These are phyloP conservation scores for Emergomyces orientalis DNA, from an alignment of 2,329 filamentous ascomycete genomes.

Conservation along the genomic window DNA sequence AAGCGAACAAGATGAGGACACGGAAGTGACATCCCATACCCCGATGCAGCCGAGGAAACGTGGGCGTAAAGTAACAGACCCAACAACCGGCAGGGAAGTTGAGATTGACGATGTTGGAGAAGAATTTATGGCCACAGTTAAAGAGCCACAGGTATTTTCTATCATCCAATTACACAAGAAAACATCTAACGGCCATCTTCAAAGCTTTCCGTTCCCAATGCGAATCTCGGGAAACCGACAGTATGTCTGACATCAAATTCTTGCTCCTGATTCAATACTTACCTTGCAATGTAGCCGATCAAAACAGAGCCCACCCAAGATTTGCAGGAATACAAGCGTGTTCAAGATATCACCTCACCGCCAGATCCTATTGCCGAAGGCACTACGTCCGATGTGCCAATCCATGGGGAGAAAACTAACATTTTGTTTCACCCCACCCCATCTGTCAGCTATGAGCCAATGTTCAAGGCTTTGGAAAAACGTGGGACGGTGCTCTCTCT, in stretches of 20 bases:
- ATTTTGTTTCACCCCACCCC: slow-evolving; percentile 93
- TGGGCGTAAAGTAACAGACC: slow-evolving; percentile 65
- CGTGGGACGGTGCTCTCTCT: slow-evolving; percentile 61
- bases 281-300: slow-evolving; percentile 41
- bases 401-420: slow-evolving; percentile 93
- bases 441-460: slow-evolving; percentile 79
- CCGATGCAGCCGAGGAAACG: slow-evolving; percentile 36
- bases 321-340: slow-evolving; percentile 68
- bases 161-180: not conserved
- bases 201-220: slow-evolving; percentile 64
- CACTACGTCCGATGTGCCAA: slow-evolving; percentile 85
- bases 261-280: slow-evolving; percentile 8
- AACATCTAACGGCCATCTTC: slow-evolving; percentile 30
- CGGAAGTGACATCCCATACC: slow-evolving; percentile 38
- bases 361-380: slow-evolving; percentile 76
- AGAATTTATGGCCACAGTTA: slow-evolving; percentile 58
- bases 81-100: slow-evolving; percentile 76
- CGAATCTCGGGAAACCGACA: slow-evolving; percentile 68
- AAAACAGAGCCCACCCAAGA: slow-evolving; percentile 63
- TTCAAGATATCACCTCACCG: slow-evolving; percentile 82
- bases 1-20: slow-evolving; percentile 21
- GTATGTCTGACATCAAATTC: slow-evolving; percentile 28
- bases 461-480: slow-evolving; percentile 67
- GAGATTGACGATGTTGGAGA: slow-evolving; percentile 73
- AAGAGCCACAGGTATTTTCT: slow-evolving; percentile 57